Evolutionary conservation across 148 eudicot species (phyloP).

Genomic region (Vaccinium macrocarpon): DNA sequence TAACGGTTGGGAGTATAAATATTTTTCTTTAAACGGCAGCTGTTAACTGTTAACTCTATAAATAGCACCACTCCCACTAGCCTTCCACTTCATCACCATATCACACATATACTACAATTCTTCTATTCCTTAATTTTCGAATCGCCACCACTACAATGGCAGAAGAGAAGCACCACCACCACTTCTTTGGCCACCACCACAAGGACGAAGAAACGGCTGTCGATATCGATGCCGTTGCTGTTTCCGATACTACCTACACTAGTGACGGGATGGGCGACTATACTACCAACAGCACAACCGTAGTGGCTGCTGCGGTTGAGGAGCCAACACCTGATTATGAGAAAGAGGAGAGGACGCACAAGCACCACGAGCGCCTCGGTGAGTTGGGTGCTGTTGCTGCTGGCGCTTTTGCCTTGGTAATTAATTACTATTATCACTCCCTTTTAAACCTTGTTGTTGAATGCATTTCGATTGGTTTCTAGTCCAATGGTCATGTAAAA

Average conservation of each 20-base stretch:
- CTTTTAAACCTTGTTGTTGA: not conserved
- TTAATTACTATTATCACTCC: conserved; percentile 6
- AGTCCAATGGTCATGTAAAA: not conserved
- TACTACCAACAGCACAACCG: not conserved
- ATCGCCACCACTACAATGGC: not conserved
- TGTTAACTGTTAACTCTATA: not conserved
- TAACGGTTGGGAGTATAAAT: too few species aligned
- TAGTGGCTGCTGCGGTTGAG: not conserved
- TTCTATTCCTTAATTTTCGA: not conserved
- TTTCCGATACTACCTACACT: too few species aligned
- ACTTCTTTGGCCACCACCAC: not conserved
- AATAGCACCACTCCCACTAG: not conserved
- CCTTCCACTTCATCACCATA: not conserved
- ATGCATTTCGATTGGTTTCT: not conserved
- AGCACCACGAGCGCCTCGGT: conserved; percentile 27
- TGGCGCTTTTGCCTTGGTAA: conserved; percentile 54
- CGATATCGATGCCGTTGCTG: not conserved
- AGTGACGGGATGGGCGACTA: not conserved
- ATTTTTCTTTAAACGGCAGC: too few species aligned
- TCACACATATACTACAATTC: too few species aligned
- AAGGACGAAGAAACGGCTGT: not conserved
- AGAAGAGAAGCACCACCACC: not conserved
- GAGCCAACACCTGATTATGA: conserved; percentile 12
- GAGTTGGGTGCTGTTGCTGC: conserved; percentile 37
- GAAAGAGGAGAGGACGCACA: conserved; percentile 44